Conservation (phyloP, 352 stramenopile genomes). For the Globisporangium splendens region DNA sequence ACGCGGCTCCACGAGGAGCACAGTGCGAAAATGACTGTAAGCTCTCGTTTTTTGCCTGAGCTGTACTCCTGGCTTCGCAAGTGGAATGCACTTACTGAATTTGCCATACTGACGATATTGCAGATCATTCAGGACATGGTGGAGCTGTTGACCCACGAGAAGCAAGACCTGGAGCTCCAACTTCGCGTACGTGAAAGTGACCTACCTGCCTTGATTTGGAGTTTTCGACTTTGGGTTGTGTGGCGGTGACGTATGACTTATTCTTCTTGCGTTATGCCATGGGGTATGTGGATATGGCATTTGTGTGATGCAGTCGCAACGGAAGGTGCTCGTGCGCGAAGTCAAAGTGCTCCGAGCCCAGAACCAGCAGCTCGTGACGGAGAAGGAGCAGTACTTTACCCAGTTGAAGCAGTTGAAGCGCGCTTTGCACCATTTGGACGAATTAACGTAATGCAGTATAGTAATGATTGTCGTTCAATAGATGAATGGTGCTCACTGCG, state of each 20-base stretch:
- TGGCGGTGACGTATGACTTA: neutral
- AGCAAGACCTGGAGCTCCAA: constrained; percentile 68
- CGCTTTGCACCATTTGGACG: constrained; percentile 68
- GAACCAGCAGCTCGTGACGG: constrained; percentile 55
- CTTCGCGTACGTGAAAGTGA: constrained; percentile 29
- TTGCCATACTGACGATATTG: neutral
- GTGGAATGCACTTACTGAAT: neutral
- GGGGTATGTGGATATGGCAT: neutral
- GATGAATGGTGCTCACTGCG: no score
- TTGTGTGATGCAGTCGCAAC: constrained; percentile 37
- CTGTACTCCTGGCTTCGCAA: no score
- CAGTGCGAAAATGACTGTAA: constrained; percentile 51
- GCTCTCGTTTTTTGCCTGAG: neutral
- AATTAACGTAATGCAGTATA: constrained; percentile 20
- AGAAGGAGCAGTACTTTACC: constrained; percentile 70
- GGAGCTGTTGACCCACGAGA: constrained; percentile 64
- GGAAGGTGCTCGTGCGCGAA: constrained; percentile 79
- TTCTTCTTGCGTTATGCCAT: neutral
- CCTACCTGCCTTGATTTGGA: neutral
- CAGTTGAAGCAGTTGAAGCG: constrained; percentile 77
- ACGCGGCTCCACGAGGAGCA: constrained; percentile 51
- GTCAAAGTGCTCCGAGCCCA: constrained; percentile 69
- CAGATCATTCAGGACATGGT: constrained; percentile 86
- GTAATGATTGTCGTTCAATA: neutral
- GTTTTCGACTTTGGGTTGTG: neutral